These are phyloP conservation scores for Hanseniaspora sp. DNA, from an alignment of 1,139 yeast species.

Conservation along the genomic window DNA sequence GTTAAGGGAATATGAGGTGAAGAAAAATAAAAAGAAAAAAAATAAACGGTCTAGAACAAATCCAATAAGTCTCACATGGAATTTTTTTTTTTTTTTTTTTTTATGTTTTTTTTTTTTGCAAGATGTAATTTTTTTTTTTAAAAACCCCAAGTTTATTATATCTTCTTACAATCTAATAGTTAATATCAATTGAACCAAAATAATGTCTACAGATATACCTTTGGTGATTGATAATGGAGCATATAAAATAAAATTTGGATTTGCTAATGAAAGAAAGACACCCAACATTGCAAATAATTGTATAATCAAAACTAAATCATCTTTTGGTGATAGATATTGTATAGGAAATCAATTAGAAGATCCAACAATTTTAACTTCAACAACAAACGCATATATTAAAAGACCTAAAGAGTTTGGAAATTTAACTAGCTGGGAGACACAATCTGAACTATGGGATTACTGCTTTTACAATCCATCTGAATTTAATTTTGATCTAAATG, in stretches of 20 bases:
- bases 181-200: not conserved
- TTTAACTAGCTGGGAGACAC: slow-evolving; percentile 81
- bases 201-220: slow-evolving; percentile 18
- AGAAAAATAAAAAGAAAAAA: not conserved
- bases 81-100: no score
- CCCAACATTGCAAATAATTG: slow-evolving; percentile 58
- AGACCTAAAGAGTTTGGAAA: slow-evolving; percentile 87
- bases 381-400: slow-evolving; percentile 61
- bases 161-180: no score
- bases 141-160: no score
- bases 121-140: no score
- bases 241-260: slow-evolving; percentile 69
- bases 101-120: no score
- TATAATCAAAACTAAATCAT: slow-evolving; percentile 60
- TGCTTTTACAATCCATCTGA: slow-evolving; percentile 38
- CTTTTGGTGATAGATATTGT: slow-evolving; percentile 34
- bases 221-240: slow-evolving; percentile 78
- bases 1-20: no score
- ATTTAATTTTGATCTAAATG: slow-evolving; percentile 26
- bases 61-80: not conserved
- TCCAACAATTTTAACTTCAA: slow-evolving; percentile 43
- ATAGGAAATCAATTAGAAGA: slow-evolving; percentile 59
- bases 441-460: slow-evolving; percentile 89
- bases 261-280: slow-evolving; percentile 24
- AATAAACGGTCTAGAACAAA: not conserved